Conservation (phyloP, 2,329 filamentous ascomycete species). For the Aspergillus floridensis region DNA sequence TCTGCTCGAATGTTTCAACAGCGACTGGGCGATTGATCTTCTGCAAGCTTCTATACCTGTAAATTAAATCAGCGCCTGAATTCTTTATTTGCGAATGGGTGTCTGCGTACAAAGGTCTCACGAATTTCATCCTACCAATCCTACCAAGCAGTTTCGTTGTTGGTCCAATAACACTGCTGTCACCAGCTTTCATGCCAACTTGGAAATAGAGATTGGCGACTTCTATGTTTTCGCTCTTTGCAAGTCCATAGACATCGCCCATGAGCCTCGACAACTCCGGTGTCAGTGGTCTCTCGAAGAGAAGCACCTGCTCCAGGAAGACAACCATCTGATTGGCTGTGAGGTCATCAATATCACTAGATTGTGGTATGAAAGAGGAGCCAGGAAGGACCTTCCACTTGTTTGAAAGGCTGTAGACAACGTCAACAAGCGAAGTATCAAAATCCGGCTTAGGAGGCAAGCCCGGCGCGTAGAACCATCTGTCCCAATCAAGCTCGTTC, state of each 20-base stretch:
- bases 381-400: constrained; percentile 67
- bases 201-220: constrained; percentile 76
- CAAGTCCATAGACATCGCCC: constrained; percentile 71
- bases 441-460: constrained; percentile 88
- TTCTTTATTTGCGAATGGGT: not conserved
- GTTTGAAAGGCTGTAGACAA: constrained; percentile 76
- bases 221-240: constrained; percentile 79
- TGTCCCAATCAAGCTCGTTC: constrained; percentile 79
- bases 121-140: constrained; percentile 96
- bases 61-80: constrained; percentile 14
- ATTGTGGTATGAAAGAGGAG: constrained; percentile 57
- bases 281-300: constrained; percentile 62
- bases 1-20: constrained; percentile 77
- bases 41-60: constrained; percentile 63
- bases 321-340: constrained; percentile 87
- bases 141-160: constrained; percentile 72
- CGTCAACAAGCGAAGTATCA: constrained; percentile 81
- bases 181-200: constrained; percentile 72
- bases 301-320: constrained; percentile 77
- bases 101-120: constrained; percentile 67
- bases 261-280: constrained; percentile 67
- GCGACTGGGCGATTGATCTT: constrained; percentile 73
- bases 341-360: constrained; percentile 69
- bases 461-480: constrained; percentile 83
- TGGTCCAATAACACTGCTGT: constrained; percentile 65